Evolutionary conservation across 768 basidiomycete species (phyloP).

Genomic region (Coprinopsis strossmayeri): DNA sequence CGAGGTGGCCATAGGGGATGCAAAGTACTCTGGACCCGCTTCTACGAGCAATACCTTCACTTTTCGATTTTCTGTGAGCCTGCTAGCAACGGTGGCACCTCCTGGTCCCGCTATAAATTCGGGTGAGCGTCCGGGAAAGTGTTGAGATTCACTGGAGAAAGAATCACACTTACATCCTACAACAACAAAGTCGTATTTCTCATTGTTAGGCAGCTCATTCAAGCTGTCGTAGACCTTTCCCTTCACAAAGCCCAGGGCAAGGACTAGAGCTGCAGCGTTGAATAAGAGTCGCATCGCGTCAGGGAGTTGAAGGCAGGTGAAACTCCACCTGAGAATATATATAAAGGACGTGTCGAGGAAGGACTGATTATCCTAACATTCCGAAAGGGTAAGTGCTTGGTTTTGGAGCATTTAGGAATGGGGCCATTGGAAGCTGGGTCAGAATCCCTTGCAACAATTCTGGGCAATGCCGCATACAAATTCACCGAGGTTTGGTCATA

Average conservation of each 20-base stretch:
- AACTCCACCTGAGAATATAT: too few species aligned
- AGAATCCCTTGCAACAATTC: too few species aligned
- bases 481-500: too few species aligned
- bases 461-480: too few species aligned
- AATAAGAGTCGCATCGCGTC: too few species aligned
- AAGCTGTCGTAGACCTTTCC: conserved; percentile 2
- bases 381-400: too few species aligned
- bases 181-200: conserved; percentile 21
- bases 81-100: conserved; percentile 26
- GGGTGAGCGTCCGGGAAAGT: neutral
- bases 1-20: neutral
- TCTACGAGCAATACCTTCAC: conserved; percentile 25
- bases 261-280: too few species aligned
- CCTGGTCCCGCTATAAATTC: conserved; percentile 20
- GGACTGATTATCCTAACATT: too few species aligned
- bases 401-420: too few species aligned
- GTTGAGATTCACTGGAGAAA: neutral
- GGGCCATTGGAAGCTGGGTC: too few species aligned
- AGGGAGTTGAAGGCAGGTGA: too few species aligned
- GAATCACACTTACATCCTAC: conserved; percentile 20
- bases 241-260: neutral
- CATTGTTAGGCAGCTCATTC: neutral
- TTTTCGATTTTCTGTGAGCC: conserved; percentile 25
- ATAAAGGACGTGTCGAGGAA: too few species aligned
- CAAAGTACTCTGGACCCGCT: conserved; percentile 19